Evolutionary conservation across 352 stramenopile species (phyloP).

Genomic region (Globisporangium alternatum): DNA sequence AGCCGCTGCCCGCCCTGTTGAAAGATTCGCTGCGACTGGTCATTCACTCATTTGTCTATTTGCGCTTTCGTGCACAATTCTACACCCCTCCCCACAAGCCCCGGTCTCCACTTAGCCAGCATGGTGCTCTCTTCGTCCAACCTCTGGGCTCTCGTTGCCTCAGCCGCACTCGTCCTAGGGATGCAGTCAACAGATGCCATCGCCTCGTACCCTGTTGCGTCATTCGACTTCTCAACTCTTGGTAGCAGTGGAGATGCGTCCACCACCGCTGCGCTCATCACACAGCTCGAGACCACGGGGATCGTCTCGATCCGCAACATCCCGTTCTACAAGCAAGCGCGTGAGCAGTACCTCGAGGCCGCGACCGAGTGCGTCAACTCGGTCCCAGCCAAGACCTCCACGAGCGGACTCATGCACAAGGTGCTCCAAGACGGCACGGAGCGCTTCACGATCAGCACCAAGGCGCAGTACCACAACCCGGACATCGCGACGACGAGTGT

Average conservation of each 20-base stretch:
- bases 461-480: constrained; percentile 18
- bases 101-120: background rate
- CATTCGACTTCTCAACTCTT: background rate
- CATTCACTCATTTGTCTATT: background rate
- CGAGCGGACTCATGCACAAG: constrained; percentile 13
- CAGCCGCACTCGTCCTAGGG: background rate
- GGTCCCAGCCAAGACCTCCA: background rate
- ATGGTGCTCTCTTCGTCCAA: background rate
- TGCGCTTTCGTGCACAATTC: background rate
- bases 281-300: constrained; percentile 17
- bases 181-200: background rate
- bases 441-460: constrained; percentile 26
- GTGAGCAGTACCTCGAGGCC: constrained; percentile 10
- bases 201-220: background rate
- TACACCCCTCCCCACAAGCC: background rate
- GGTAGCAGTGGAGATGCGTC: background rate
- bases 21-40: background rate
- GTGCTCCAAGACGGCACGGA: constrained; percentile 20
- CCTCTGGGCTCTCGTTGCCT: background rate
- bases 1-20: background rate
- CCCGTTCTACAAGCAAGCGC: constrained; percentile 17
- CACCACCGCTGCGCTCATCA: constrained; percentile 4
- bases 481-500: constrained; percentile 7
- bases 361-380: constrained; percentile 18
- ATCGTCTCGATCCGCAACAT: constrained; percentile 22